These are phyloP conservation scores for Pseudogymnoascus sp. DNA, from an alignment of 2,329 filamentous ascomycete species.

Conservation along the genomic window DNA sequence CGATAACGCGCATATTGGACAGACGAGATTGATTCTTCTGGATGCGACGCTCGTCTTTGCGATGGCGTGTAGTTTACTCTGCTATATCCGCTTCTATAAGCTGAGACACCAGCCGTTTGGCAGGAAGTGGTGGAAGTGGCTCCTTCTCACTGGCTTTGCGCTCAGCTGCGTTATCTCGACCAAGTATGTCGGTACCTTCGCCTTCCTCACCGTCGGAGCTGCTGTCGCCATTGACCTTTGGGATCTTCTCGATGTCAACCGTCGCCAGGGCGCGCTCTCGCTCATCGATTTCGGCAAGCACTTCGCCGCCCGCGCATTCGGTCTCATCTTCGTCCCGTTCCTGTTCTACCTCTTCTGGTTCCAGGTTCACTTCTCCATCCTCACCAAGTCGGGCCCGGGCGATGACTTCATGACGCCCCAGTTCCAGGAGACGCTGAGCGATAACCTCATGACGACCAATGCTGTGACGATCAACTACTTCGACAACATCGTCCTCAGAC, in stretches of 20 bases:
- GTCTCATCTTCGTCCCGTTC: slow-evolving; percentile 85
- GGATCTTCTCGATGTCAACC: slow-evolving; percentile 86
- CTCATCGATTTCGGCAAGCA: slow-evolving; percentile 80
- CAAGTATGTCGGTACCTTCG: slow-evolving; percentile 95
- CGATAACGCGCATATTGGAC: slow-evolving; percentile 95
- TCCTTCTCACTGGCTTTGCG: slow-evolving; percentile 86
- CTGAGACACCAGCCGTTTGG: slow-evolving; percentile 80
- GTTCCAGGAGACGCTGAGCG: slow-evolving; percentile 93
- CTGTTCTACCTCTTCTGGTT: slow-evolving; percentile 99
- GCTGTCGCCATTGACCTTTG: slow-evolving; percentile 92
- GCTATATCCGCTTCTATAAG: slow-evolving; percentile 98
- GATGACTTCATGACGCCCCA: slow-evolving; percentile 99
- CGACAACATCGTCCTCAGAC: slow-evolving; percentile 76
- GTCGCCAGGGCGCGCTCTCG: slow-evolving; percentile 70
- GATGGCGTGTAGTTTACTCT: slow-evolving; percentile 90
- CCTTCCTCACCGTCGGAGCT: slow-evolving; percentile 92
- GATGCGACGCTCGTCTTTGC: slow-evolving; percentile 91
- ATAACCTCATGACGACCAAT: slow-evolving; percentile 87
- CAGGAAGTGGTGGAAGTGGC: slow-evolving; percentile 99
- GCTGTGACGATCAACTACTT: slow-evolving; percentile 84
- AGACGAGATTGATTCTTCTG: slow-evolving; percentile 89
- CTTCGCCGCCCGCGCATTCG: slow-evolving; percentile 78
- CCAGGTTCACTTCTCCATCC: slow-evolving; percentile 94
- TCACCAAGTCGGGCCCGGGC: slow-evolving; percentile 81
- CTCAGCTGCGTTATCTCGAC: slow-evolving; percentile 97